A percentile compares a stretch with the other conserved stretches of the same genome.
These are phyloP conservation scores for Raffaelea albimanens DNA, from an alignment of 2,329 filamentous ascomycete genomes.

Conservation along the genomic window DNA sequence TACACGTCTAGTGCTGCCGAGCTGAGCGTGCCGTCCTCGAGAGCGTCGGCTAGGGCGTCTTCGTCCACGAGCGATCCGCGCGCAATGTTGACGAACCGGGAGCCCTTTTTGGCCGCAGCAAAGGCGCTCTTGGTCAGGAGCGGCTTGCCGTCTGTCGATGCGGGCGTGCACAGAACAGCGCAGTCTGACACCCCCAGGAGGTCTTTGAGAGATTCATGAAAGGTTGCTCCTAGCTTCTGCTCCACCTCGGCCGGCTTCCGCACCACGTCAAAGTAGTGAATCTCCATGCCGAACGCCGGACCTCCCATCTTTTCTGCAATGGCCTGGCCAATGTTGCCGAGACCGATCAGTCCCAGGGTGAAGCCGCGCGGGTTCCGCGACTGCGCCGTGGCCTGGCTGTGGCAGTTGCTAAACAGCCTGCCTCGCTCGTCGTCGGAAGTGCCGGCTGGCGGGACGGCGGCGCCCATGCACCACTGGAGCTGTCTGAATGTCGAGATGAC, in stretches of 20 bases:
- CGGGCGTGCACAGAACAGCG: slow-evolving; percentile 52
- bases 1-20: slow-evolving; percentile 57
- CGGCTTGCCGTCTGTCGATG: slow-evolving; percentile 31
- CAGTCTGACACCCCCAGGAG: slow-evolving; percentile 48
- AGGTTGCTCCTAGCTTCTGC: slow-evolving; percentile 32
- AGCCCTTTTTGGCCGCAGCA: slow-evolving; percentile 40
- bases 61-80: slow-evolving; percentile 57
- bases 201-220: slow-evolving; percentile 38
- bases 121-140: slow-evolving; percentile 42
- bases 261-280: slow-evolving; percentile 37
- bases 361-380: slow-evolving; percentile 56
- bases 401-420: slow-evolving; percentile 44
- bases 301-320: slow-evolving; percentile 45
- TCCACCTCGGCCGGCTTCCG: slow-evolving; percentile 36
- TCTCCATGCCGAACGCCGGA: slow-evolving; percentile 50
- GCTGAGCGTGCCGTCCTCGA: slow-evolving; percentile 40
- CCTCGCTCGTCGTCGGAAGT: slow-evolving; percentile 16
- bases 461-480: slow-evolving; percentile 48
- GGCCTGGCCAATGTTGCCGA: slow-evolving; percentile 56
- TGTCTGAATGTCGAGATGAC: slow-evolving; percentile 61
- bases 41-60: slow-evolving; percentile 48
- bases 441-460: slow-evolving; percentile 41
- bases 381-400: slow-evolving; percentile 46
- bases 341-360: slow-evolving; percentile 56
- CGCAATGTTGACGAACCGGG: slow-evolving; percentile 56